Evolutionary conservation across 345 rosid genomes (phyloP), one percentile per base, ranked within the genome.

Genomic region (Streptanthus diversifolius): DNA sequence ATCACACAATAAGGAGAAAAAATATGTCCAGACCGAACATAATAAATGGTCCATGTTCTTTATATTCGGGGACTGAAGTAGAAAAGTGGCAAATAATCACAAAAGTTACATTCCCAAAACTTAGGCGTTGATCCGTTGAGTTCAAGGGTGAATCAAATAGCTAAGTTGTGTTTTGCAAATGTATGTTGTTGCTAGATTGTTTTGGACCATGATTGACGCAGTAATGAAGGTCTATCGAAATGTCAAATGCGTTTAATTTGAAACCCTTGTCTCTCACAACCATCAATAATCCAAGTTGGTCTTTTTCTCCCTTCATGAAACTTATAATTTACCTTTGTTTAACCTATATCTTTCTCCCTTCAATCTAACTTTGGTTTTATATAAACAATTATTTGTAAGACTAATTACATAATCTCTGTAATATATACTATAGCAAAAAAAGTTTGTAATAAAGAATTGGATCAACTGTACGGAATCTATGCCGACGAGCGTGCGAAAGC

Each of bases 401-500:
- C 9, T 13, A 22, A 3, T 35, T n/a, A 15, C 4, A 47, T 47
- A 47, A 45, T 45, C 7, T 45, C 19, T 45, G 11, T 17, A 32
- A 36, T 14, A 40, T 25, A 24, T 24, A 51, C n/a, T n/a, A n/a
- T n/a, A n/a, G n/a, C 37, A 53, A 51, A 66, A 22, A 3, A 22
- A 27, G 35, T 17, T 45, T 47, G 19, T 47, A 22, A 22, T 66
- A 66, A 66, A 51, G 60, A 66, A 66, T 7, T 68, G 32, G 43
- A 7, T 48, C 61, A 71, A 32, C 60, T 60, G 51, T 49, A 49
- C 40, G 52, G n/a, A 51, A 17, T 37, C 22, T 17, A 49, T 25
- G 29, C 7, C 3, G 27, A 45, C 27, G 56, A 58, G 45, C 67
- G 64, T 68, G 73, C 65, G 9, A 59, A 70, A 10, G 65, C 73